phyloP scores from a whole-genome alignment of 2,329 filamentous ascomycete genomes.

The Pseudogymnoascus sp. region DNA sequence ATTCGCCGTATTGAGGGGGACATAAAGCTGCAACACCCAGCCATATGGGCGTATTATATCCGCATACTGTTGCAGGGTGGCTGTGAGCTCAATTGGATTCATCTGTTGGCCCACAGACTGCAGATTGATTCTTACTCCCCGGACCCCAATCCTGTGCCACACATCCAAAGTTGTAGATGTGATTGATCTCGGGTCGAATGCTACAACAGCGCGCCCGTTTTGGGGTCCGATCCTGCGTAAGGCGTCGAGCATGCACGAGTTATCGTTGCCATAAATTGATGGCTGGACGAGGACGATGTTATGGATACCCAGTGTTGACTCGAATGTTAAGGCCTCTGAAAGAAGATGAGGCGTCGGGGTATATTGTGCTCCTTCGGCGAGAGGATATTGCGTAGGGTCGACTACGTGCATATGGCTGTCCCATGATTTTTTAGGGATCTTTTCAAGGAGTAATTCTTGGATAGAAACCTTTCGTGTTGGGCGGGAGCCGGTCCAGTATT shows the following conservation, averaged over 20 bases:
- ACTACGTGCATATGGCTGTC: slow-evolving; percentile 58
- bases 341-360: slow-evolving; percentile 41
- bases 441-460: not conserved
- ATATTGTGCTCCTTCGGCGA: slow-evolving; percentile 42
- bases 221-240: slow-evolving; percentile 40
- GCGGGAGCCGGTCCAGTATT: not conserved
- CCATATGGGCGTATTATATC: slow-evolving; percentile 39
- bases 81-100: slow-evolving; percentile 33
- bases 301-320: slow-evolving; percentile 40
- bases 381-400: slow-evolving; percentile 42
- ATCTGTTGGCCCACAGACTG: slow-evolving; percentile 39
- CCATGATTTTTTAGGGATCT: slow-evolving; percentile 21
- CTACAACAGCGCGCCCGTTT: slow-evolving; percentile 46
- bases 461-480: not conserved
- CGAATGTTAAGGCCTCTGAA: slow-evolving; percentile 42
- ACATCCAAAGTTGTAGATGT: slow-evolving; percentile 33
- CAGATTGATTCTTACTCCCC: slow-evolving; percentile 51
- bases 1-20: slow-evolving; percentile 42
- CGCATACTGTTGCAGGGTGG: slow-evolving; percentile 39
- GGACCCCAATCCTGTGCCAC: slow-evolving; percentile 50
- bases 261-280: slow-evolving; percentile 53
- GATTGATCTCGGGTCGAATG: slow-evolving; percentile 41
- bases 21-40: slow-evolving; percentile 52
- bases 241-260: slow-evolving; percentile 48
- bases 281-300: slow-evolving; percentile 54